Evolutionary conservation across 1,139 yeast species (phyloP).

Genomic region (Candida albicans): DNA sequence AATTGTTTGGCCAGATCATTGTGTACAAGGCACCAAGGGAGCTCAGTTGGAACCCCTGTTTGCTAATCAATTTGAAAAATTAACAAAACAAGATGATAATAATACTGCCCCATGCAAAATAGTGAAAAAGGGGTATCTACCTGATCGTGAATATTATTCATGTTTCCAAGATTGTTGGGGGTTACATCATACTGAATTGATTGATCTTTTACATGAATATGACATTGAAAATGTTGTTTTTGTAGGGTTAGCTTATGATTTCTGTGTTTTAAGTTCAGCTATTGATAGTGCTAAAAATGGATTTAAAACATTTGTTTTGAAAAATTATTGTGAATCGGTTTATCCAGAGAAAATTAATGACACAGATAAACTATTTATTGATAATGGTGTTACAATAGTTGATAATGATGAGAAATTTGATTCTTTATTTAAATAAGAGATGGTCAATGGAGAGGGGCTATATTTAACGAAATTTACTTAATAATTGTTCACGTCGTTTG

Average conservation of each 20-base stretch:
- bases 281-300: conserved; percentile 64
- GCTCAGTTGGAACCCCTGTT: conserved; percentile 57
- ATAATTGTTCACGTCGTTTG: conserved; percentile 43
- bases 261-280: conserved; percentile 78
- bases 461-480: conserved; percentile 12
- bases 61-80: conserved; percentile 22
- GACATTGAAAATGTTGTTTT: conserved; percentile 62
- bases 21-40: conserved; percentile 72
- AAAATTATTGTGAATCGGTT: conserved; percentile 46
- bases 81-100: conserved; percentile 32
- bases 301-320: conserved; percentile 60
- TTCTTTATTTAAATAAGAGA: neutral
- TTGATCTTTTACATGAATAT: conserved; percentile 40
- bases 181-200: conserved; percentile 66
- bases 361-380: conserved; percentile 29
- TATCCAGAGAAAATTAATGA: conserved; percentile 28
- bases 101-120: conserved; percentile 19
- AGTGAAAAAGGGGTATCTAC: conserved; percentile 68
- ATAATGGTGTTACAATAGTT: conserved; percentile 30
- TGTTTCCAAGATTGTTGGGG: conserved; percentile 84
- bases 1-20: conserved; percentile 88
- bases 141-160: conserved; percentile 84
- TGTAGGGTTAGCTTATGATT: conserved; percentile 86
- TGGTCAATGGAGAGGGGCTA: too few species aligned
- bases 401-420: conserved; percentile 3